Evolutionary conservation across 2,329 filamentous ascomycete genomes (phyloP).

Genomic region (Ophiostoma sp.): DNA sequence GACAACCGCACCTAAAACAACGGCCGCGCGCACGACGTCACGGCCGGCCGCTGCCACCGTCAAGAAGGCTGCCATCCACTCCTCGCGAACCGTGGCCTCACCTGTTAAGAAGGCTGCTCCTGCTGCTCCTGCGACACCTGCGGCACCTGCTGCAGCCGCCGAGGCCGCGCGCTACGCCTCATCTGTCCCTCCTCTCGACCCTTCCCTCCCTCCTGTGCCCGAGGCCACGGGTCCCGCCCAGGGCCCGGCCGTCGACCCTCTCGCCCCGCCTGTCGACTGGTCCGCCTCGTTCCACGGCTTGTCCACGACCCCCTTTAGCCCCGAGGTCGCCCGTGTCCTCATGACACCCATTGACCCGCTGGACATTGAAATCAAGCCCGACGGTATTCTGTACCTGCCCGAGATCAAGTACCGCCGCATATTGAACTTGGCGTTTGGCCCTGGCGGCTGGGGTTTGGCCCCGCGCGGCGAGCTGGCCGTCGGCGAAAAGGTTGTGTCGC

Average conservation of each 20-base stretch:
- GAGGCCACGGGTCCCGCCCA: background rate
- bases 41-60: background rate
- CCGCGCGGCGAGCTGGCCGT: constrained; percentile 83
- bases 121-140: background rate
- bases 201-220: background rate
- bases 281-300: constrained; percentile 80
- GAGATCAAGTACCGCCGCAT: constrained; percentile 98
- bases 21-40: background rate
- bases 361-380: constrained; percentile 96
- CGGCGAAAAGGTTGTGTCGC: constrained; percentile 75
- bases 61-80: background rate
- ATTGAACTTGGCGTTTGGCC: constrained; percentile 87
- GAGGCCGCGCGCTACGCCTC: background rate
- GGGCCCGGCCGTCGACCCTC: constrained; percentile 3
- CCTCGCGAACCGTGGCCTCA: background rate
- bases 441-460: constrained; percentile 92
- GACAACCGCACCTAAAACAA: background rate
- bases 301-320: constrained; percentile 66
- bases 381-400: constrained; percentile 92
- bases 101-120: no score
- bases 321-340: constrained; percentile 68
- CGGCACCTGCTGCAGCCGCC: background rate
- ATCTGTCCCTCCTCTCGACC: background rate
- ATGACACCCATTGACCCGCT: constrained; percentile 64
- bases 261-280: constrained; percentile 63